Evolutionary conservation across 345 rosid genomes (phyloP), one percentile per base, ranked within the genome.

Genomic region (Camelina hispida): DNA sequence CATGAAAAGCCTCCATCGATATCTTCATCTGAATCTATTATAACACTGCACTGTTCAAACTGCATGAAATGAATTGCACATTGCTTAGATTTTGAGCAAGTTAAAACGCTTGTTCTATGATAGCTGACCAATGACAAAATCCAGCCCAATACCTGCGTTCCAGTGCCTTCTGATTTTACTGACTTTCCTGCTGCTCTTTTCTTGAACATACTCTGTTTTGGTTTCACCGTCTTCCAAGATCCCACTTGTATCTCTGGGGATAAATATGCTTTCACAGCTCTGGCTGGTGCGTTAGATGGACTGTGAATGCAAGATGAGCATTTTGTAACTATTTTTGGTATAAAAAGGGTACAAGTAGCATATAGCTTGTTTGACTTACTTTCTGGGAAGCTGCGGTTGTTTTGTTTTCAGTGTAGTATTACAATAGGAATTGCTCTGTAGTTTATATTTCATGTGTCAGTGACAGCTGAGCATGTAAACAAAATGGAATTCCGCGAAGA

Each of bases 21-120:
- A 57, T 89, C 99, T 73, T 91, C 99, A 78, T 96, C 97, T 13
- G 91, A 89, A 51, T 91, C 91, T 74, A 81, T 81, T 55, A 76
- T 54, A 35, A 87, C 59, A 75, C 66, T 79, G 67, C 71, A 37
- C 68, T 78, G 78, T 60, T 57, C 86, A 75, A 77, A 80, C 86
- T 91, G 97, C 83, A 78, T 35, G 38, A 44, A 70, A 17, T 48
- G 9, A 59, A 53, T 68, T 48, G 32, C 20, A 37, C 59, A 58
- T 11, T 46, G 44, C 58, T 58, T 46, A 72, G 38, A 40, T 42
- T 51, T n/a, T 62, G 22, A 32, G 43, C 1, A 54, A 20, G 13
- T 66, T 52, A 5, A 46, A 43, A 16, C 50, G 23, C 10, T 23
- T 61, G 3, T 38, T 50, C 50, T 47, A 13, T 14, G 64, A 35